Evolutionary conservation across 768 basidiomycete genomes (phyloP).

Genomic region (Amanita pallidorosea): DNA sequence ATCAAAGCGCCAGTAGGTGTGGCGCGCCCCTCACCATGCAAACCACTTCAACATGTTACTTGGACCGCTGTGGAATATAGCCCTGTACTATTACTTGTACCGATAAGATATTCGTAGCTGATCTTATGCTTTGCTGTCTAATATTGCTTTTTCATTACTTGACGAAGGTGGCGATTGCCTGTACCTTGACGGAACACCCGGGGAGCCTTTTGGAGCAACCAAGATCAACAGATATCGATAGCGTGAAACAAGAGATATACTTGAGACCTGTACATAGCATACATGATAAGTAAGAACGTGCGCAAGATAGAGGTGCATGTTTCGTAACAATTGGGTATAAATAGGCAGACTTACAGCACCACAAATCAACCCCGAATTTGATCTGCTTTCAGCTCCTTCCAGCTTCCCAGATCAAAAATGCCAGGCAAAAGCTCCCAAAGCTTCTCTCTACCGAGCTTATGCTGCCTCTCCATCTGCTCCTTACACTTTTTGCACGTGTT

Average conservation of each 20-base stretch:
- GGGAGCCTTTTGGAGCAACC: too few species aligned
- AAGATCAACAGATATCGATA: too few species aligned
- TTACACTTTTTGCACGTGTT: conserved; percentile 23
- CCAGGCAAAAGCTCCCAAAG: conserved; percentile 26
- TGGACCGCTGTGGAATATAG: neutral
- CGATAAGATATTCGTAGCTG: neutral
- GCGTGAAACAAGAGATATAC: too few species aligned
- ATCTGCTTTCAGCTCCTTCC: conserved; percentile 25
- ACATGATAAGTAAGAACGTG: neutral
- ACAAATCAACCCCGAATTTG: conserved; percentile 11
- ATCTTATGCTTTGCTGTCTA: neutral
- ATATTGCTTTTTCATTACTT: neutral
- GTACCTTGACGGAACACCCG: too few species aligned
- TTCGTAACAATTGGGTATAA: neutral
- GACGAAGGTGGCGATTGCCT: too few species aligned
- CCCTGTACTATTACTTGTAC: neutral
- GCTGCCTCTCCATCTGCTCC: conserved; percentile 17
- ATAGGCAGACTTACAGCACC: neutral
- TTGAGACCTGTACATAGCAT: neutral
- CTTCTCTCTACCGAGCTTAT: conserved; percentile 22
- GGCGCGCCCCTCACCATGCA: neutral
- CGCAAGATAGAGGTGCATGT: neutral
- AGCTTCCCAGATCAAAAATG: conserved; percentile 26
- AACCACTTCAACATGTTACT: neutral
- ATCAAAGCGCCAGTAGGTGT: neutral